Conservation (phyloP, 805 yeast species). For the Pichia gijzeniarum region DNA sequence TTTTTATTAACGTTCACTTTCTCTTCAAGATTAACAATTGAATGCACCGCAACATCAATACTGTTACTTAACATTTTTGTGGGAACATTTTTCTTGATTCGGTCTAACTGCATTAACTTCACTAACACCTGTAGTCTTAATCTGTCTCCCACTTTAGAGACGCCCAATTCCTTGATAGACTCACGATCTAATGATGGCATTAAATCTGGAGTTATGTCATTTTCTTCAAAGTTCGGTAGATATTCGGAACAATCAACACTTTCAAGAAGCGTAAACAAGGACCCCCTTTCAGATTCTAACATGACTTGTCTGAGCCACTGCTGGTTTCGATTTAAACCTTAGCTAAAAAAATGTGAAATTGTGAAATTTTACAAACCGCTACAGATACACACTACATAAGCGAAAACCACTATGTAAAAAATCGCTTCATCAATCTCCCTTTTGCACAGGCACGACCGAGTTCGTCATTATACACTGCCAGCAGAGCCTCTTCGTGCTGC, state of each 20-base stretch:
- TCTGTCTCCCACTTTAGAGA: constrained; percentile 78
- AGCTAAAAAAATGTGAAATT: no score
- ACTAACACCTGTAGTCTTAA: constrained; percentile 59
- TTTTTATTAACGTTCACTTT: neutral
- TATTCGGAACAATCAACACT: constrained; percentile 26
- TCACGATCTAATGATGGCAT: constrained; percentile 54
- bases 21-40: constrained; percentile 1
- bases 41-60: constrained; percentile 10
- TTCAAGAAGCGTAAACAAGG: constrained; percentile 4
- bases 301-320: neutral
- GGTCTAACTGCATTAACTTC: constrained; percentile 36
- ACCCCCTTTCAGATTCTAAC: constrained; percentile 7
- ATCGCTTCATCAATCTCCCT: constrained; percentile 5
- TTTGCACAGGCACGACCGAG: constrained; percentile 1
- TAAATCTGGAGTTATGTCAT: constrained; percentile 52
- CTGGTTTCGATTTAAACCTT: no score
- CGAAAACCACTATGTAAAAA: neutral
- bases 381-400: no score
- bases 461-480: constrained; percentile 4
- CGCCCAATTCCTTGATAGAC: constrained; percentile 66
- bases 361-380: no score
- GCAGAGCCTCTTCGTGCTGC: neutral
- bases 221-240: constrained; percentile 29
- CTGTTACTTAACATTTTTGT: constrained; percentile 17
- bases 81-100: constrained; percentile 18